Base-by-base conservation (phyloP, 2,329 filamentous ascomycete genomes). In the Diaporthe batatas region DNA sequence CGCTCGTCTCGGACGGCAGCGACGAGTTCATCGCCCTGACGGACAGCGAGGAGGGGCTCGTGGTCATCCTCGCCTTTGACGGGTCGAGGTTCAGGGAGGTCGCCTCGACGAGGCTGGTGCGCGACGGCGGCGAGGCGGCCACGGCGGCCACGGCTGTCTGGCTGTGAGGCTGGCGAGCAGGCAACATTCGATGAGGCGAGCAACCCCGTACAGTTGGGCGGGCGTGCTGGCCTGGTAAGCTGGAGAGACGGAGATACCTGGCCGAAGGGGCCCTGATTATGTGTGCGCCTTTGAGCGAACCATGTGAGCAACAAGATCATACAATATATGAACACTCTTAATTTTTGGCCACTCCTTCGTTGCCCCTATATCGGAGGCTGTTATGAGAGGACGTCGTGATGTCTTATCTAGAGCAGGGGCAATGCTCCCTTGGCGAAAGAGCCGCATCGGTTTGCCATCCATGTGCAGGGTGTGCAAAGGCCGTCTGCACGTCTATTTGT, bases 111-210 rank as follows among this genome's bases (percentile, higher is more conserved):
- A 70, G 23, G 25, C 64, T 74, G 21, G 68, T 36, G 16, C 14
- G 59, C 1, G 54, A 68, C 16, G 25, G 34, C 32, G 72, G 62
- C 25, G 53, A 55, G 71, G 71, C 67, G 16, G 71, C 51, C 14
- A 44, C 70, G 32, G 73, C 67, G 36, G 73, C 73, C 10, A 74
- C 73, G 36, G 70, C 71, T 10, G 73, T 73, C 5, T 74, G 73
- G 73, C 16, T 86, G 85, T 75, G 86, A 86, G 21, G 16, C 81
- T 8, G 11, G 21, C 1, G n/a, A 42, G 39, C 12, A 18, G 29
- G 29, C 29, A 29, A 29, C 29, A 5, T 29, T 29, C n/a, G n/a
- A n/a, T n/a, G 29, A 29, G 6, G 5, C 39, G 6, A 16, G 44
- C 18, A 47, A 5, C 3, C 44, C 16, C 18, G 44, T 47, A 6